phyloP scores from a whole-genome alignment of 257 asterid genomes.

The Sherardia arvensis region DNA sequence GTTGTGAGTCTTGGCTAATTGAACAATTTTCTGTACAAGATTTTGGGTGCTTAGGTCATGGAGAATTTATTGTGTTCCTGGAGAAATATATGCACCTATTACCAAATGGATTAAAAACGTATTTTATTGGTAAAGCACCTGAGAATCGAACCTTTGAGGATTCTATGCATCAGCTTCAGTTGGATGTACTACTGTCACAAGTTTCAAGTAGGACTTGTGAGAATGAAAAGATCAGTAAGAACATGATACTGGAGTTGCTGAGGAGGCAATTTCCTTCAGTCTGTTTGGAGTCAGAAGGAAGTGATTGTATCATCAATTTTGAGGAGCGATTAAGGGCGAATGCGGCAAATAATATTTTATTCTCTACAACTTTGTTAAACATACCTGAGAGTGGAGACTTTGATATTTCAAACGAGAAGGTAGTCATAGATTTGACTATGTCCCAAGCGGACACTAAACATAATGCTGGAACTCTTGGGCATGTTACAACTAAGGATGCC shows the following conservation, averaged over 20 bases:
- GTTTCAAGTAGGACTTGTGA: conserved; percentile 43
- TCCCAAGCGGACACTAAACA: conserved; percentile 17
- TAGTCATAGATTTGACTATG: conserved; percentile 19
- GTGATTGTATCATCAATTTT: conserved; percentile 25
- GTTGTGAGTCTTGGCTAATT: conserved; percentile 64
- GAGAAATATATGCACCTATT: conserved; percentile 51
- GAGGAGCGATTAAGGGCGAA: conserved; percentile 25
- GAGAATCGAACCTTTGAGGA: conserved; percentile 50
- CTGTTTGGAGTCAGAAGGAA: conserved; percentile 46
- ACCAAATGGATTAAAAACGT: conserved; percentile 42
- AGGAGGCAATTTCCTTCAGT: conserved; percentile 69
- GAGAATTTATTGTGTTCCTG: conserved; percentile 56
- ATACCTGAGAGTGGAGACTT: conserved; percentile 20
- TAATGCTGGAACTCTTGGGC: conserved; percentile 28
- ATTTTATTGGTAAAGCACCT: conserved; percentile 30
- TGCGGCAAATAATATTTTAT: conserved; percentile 29
- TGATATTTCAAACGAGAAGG: conserved; percentile 25
- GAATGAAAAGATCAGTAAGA: conserved; percentile 32
- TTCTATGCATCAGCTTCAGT: conserved; percentile 57
- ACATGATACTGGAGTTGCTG: conserved; percentile 48
- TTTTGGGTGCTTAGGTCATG: conserved; percentile 77
- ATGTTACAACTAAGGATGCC: conserved; percentile 59
- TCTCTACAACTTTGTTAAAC: conserved; percentile 62
- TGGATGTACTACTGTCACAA: conserved; percentile 64
- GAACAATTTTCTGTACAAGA: conserved; percentile 35